Base-by-base conservation (phyloP, 352 stramenopile species). In the Globisporangium megalacanthum region DNA sequence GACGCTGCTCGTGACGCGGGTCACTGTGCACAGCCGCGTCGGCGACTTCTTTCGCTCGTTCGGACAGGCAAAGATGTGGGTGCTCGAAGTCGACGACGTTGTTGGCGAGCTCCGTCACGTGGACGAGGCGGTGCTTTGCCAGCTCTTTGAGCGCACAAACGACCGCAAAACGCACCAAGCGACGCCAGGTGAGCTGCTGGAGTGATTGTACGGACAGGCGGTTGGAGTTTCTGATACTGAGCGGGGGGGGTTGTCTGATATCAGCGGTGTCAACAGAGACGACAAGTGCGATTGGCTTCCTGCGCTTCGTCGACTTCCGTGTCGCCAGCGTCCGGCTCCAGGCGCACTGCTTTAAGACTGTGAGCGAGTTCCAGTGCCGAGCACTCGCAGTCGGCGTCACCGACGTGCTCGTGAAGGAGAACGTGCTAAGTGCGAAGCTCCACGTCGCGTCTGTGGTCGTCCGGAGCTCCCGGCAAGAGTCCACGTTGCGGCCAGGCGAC, bases 41-140 rank as follows among this genome's bases (percentile, higher is more conserved):
- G 70, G 70, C 41, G 77, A 73, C 22, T 91, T 89, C 51, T 86
- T 91, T 45, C 74, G 75, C 48, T 91, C 78, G 22, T 91, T 89
- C 56, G 77, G 77, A 8, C 78, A 86, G 52, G 76, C 77, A n/a
- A 88, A 87, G 50, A 82, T 91, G 35, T 73, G 77, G 39, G 61
- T 79, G n/a, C 64, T 91, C 19, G 62, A 58, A 17, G 69, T 91
- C 31, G 78, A 81, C 35, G 60, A 81, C 25, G 52, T 88, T 9
- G 41, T 69, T 22, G 64, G 70, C 4, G 64, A 77, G 13, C 39
- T 87, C 5, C 56, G 65, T 0, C 54, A 60, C 3, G 20, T 87
- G 7, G 71, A 88, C 29, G 69, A 84, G 42, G 51, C 66, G 15
- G 35, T 79, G 1, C 14, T 86, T 10, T 33, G 44, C 11, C 60